These are phyloP conservation scores for Coffea eugenioides DNA, from an alignment of 257 asterid species.

Conservation along the genomic window DNA sequence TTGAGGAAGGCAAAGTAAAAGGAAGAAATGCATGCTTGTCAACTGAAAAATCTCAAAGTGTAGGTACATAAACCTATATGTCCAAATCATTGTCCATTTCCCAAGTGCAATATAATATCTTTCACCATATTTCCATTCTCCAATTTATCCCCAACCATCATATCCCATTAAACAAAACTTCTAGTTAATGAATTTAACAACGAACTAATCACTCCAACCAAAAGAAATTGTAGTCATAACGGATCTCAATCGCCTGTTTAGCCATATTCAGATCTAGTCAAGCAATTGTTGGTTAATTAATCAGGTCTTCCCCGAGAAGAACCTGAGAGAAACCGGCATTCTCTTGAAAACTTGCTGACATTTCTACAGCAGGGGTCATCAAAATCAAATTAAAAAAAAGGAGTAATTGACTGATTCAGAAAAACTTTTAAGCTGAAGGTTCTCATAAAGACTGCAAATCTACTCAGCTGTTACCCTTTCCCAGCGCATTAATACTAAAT, in stretches of 20 bases:
- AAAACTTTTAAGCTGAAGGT: neutral
- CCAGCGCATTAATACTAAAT: no score
- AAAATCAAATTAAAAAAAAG: no score
- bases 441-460: neutral
- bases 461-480: no score
- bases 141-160: neutral
- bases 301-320: neutral
- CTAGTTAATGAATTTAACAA: neutral
- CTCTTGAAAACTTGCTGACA: neutral
- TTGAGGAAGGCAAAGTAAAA: neutral
- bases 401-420: neutral
- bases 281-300: neutral
- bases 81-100: neutral
- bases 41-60: neutral
- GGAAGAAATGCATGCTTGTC: neutral
- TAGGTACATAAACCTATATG: neutral
- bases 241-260: neutral
- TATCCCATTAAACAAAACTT: no score
- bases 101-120: neutral
- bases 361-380: neutral
- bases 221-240: neutral
- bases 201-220: neutral
- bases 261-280: neutral
- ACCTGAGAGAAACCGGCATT: neutral
- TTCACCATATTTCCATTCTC: neutral